Percentiles rank a stretch among this genome's conserved stretches.
These are phyloP conservation scores for Achaetomium macrosporum DNA, from an alignment of 2,329 filamentous ascomycete genomes.

Conservation along the genomic window DNA sequence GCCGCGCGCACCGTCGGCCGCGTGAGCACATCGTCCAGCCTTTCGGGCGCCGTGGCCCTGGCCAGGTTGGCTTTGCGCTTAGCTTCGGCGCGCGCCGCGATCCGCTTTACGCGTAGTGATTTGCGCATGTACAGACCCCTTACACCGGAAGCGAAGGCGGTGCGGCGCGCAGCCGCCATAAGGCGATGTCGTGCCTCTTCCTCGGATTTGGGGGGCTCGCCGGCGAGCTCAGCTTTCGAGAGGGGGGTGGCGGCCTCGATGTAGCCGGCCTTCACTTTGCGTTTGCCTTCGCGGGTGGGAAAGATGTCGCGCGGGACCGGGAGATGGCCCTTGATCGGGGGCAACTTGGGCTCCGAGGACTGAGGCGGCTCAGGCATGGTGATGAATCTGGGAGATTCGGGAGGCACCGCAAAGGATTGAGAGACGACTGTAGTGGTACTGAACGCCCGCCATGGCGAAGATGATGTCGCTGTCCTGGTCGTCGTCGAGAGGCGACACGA, in stretches of 20 bases:
- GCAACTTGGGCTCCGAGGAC: constrained; percentile 46
- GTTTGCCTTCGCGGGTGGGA: constrained; percentile 42
- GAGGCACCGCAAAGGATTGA: constrained; percentile 54
- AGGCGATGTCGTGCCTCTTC: constrained; percentile 59
- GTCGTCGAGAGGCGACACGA: constrained; percentile 15
- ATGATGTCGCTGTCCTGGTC: not conserved
- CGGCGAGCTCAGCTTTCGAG: constrained; percentile 39
- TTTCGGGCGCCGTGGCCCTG: constrained; percentile 57
- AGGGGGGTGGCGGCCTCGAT: constrained; percentile 52
- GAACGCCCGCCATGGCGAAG: constrained; percentile 17
- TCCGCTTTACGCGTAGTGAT: constrained; percentile 33
- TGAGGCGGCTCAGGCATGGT: constrained; percentile 74
- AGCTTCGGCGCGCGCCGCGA: constrained; percentile 30
- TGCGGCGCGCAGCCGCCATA: constrained; percentile 66
- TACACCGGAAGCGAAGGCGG: constrained; percentile 67
- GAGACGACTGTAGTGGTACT: constrained; percentile 25
- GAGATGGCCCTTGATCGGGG: constrained; percentile 66
- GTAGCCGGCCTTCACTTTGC: constrained; percentile 59
- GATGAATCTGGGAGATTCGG: constrained; percentile 85
- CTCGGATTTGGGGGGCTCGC: constrained; percentile 33
- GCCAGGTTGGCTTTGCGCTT: constrained; percentile 43
- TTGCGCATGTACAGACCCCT: constrained; percentile 64
- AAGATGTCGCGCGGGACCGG: constrained; percentile 82
- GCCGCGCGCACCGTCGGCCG: constrained; percentile 56
- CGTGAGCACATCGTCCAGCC: constrained; percentile 72